A percentile compares a stretch with the other conserved stretches of the same genome.
Conservation (phyloP, 1,284 basidiomycete species). For the Microbotryum scabiosae region DNA sequence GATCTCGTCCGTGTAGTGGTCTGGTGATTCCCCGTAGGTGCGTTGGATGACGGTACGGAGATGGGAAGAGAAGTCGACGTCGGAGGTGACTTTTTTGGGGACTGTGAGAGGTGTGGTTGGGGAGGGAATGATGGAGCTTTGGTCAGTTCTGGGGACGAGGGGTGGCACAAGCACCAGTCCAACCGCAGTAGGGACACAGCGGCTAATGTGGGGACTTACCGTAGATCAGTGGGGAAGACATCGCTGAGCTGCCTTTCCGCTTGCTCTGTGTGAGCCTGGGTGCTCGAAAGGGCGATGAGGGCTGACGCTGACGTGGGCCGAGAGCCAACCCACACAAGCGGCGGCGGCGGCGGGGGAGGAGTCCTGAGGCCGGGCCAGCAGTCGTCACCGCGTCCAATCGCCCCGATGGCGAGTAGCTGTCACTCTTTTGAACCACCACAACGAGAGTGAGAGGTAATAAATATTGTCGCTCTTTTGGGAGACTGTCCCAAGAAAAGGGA, state of each 20-base stretch:
- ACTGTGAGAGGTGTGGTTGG: constrained; percentile 33
- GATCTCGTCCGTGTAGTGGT: constrained; percentile 76
- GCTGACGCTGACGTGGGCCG: too few species aligned
- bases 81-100: constrained; percentile 49
- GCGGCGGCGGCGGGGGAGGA: too few species aligned
- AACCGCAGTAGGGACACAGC: not conserved
- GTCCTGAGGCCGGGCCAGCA: too few species aligned
- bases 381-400: too few species aligned
- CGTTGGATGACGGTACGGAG: constrained; percentile 78
- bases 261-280: too few species aligned
- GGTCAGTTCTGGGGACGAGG: not conserved
- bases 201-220: not conserved
- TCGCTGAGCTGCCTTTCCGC: not conserved
- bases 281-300: too few species aligned
- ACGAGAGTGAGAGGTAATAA: too few species aligned
- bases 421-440: too few species aligned
- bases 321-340: too few species aligned
- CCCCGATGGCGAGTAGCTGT: too few species aligned
- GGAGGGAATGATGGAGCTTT: not conserved
- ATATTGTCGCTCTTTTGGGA: too few species aligned
- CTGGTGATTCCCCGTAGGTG: constrained; percentile 88
- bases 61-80: constrained; percentile 81
- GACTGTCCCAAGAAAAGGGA: too few species aligned
- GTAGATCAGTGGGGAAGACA: constrained; percentile 15
- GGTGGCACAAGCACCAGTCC: not conserved